Conservation (phyloP, 148 eudicot genomes). For the Camellia lanceoleosa region DNA sequence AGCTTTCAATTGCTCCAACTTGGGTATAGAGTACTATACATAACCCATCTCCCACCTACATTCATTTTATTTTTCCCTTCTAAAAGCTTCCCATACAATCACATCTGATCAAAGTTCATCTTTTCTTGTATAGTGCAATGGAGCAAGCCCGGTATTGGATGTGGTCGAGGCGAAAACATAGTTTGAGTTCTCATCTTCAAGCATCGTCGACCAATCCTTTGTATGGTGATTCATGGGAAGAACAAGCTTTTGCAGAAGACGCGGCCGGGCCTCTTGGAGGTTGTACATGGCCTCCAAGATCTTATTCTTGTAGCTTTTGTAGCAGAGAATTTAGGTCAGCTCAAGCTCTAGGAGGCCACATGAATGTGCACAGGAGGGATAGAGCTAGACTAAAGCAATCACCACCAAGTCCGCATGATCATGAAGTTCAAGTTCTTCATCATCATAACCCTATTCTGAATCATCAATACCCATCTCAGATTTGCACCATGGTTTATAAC, state of each 20-base stretch:
- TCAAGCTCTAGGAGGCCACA: constrained; percentile 93
- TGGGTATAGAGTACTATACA: background rate
- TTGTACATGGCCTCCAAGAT: constrained; percentile 86
- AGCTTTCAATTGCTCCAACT: constrained; percentile 20
- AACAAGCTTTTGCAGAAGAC: constrained; percentile 80
- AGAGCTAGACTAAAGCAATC: constrained; percentile 66
- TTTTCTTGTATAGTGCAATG: constrained; percentile 21
- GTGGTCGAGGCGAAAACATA: constrained; percentile 33
- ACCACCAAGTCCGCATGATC: constrained; percentile 24
- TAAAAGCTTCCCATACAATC: background rate
- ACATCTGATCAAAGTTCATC: background rate
- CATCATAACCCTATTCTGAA: constrained; percentile 5
- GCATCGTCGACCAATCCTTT: constrained; percentile 3
- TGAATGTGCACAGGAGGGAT: constrained; percentile 89
- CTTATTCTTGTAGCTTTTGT: constrained; percentile 78
- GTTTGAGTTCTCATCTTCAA: constrained; percentile 22
- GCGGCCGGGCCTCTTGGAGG: constrained; percentile 72
- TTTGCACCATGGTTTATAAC: constrained; percentile 19
- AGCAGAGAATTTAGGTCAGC: constrained; percentile 84
- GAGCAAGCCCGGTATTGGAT: constrained; percentile 43
- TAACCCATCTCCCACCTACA: background rate
- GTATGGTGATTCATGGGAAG: constrained; percentile 77
- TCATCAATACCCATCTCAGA: constrained; percentile 21
- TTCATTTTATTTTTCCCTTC: constrained; percentile 4
- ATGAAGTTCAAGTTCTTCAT: constrained; percentile 16